These are phyloP conservation scores for Hericium erinaceus DNA, from an alignment of 768 basidiomycete species.

Conservation along the genomic window DNA sequence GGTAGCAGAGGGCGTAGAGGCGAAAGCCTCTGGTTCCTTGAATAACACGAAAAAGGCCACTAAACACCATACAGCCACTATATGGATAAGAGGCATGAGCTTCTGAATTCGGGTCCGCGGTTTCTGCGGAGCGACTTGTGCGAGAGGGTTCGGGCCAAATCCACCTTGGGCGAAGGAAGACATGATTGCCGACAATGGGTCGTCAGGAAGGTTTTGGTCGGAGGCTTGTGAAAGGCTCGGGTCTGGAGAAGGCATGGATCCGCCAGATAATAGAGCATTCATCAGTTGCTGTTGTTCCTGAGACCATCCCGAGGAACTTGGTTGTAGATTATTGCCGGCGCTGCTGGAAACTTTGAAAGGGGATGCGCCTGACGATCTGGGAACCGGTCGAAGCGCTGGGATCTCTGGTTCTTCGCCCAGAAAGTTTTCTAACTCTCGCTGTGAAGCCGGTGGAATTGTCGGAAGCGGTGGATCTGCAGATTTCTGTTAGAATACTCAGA, in stretches of 20 bases:
- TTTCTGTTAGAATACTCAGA: background rate
- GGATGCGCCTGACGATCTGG: constrained; percentile 19
- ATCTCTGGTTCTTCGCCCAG: constrained; percentile 28
- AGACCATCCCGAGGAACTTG: constrained; percentile 56
- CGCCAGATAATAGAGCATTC: constrained; percentile 45
- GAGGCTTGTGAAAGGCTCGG: background rate
- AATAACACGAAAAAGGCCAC: constrained; percentile 61
- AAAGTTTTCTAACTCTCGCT: constrained; percentile 22
- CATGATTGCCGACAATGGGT: constrained; percentile 26
- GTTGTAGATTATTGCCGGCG: constrained; percentile 4
- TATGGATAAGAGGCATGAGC: constrained; percentile 55
- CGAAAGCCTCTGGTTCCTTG: constrained; percentile 48
- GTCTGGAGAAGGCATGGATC: constrained; percentile 6
- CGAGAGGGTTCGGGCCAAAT: background rate
- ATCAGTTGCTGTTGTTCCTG: constrained; percentile 59
- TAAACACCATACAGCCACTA: constrained; percentile 54
- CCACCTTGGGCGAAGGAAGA: constrained; percentile 14
- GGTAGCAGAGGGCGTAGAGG: constrained; percentile 25
- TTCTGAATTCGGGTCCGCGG: constrained; percentile 43
- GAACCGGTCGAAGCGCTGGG: constrained; percentile 18
- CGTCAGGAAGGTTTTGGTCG: constrained; percentile 5
- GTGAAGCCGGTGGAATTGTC: constrained; percentile 20
- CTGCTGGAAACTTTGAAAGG: constrained; percentile 4
- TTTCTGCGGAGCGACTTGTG: constrained; percentile 10
- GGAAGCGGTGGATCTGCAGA: constrained; percentile 33